Conservation (phyloP, 441 rosid species). For the Gossypium laxum region DNA sequence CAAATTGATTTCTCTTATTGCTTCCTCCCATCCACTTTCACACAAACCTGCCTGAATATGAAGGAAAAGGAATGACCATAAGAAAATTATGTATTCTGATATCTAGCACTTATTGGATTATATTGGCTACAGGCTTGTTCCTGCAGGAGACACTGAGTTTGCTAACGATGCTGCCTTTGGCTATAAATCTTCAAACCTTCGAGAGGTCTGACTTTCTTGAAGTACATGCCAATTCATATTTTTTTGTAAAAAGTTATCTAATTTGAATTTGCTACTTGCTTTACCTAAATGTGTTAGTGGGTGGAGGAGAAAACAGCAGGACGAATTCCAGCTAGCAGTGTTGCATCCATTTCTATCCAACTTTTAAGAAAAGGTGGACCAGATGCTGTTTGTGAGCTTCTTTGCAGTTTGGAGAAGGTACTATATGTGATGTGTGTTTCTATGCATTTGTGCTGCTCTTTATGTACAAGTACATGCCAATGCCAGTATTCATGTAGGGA, state of each 20-base stretch:
- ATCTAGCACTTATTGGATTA: constrained; percentile 4
- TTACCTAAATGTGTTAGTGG: constrained; percentile 47
- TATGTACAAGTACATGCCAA: not conserved
- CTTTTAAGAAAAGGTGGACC: constrained; percentile 86
- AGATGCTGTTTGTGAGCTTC: constrained; percentile 68
- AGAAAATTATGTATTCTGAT: not conserved
- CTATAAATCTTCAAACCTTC: constrained; percentile 77
- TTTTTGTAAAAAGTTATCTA: not conserved
- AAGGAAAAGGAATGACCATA: not conserved
- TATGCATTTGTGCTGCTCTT: not conserved
- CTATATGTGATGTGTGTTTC: not conserved
- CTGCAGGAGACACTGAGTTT: constrained; percentile 92
- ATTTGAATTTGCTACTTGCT: constrained; percentile 12
- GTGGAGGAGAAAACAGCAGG: constrained; percentile 87
- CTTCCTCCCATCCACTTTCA: not conserved
- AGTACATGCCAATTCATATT: not conserved
- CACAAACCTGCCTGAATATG: not conserved
- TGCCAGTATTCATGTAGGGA: not conserved
- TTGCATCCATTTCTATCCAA: constrained; percentile 66
- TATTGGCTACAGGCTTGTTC: constrained; percentile 56
- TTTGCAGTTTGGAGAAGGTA: constrained; percentile 78
- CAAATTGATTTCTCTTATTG: not conserved
- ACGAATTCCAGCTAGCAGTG: constrained; percentile 49
- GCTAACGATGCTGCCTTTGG: constrained; percentile 95
- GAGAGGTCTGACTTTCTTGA: constrained; percentile 43